These are phyloP conservation scores for Laburnicola sp. DNA, from an alignment of 2,329 filamentous ascomycete genomes.

Conservation along the genomic window DNA sequence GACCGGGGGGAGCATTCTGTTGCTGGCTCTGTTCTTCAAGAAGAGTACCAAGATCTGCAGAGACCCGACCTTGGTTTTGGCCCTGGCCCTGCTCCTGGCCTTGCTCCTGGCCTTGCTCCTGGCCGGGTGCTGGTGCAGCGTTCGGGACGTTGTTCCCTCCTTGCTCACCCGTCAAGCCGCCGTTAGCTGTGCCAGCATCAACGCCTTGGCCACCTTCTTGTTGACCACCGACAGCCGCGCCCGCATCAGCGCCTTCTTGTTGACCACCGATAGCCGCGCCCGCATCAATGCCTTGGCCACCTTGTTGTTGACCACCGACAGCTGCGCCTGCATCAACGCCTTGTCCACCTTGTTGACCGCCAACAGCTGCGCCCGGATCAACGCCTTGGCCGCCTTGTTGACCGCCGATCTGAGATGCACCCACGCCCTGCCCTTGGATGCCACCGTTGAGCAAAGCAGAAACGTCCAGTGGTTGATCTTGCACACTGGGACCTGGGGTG, in stretches of 20 bases:
- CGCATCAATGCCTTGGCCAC: too few species aligned
- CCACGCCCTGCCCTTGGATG: slow-evolving; percentile 9
- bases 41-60: neutral
- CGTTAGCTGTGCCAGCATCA: neutral
- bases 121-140: neutral
- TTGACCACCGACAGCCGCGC: too few species aligned
- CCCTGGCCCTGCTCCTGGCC: neutral
- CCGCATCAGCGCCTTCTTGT: too few species aligned
- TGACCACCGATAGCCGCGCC: too few species aligned
- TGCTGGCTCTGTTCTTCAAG: neutral
- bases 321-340: too few species aligned
- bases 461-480: too few species aligned
- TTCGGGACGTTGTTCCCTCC: slow-evolving; percentile 1
- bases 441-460: slow-evolving; percentile 12
- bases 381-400: slow-evolving; percentile 7
- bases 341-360: neutral
- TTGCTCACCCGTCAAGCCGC: slow-evolving; percentile 8
- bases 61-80: slow-evolving; percentile 1
- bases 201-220: too few species aligned
- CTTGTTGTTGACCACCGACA: too few species aligned
- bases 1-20: slow-evolving; percentile 3
- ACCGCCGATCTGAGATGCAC: slow-evolving; percentile 2
- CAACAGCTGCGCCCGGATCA: slow-evolving; percentile 9
- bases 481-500: too few species aligned
- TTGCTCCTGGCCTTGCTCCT: neutral